These are phyloP conservation scores for Przewalskia tangutica DNA, from an alignment of 257 asterid genomes.

Conservation along the genomic window DNA sequence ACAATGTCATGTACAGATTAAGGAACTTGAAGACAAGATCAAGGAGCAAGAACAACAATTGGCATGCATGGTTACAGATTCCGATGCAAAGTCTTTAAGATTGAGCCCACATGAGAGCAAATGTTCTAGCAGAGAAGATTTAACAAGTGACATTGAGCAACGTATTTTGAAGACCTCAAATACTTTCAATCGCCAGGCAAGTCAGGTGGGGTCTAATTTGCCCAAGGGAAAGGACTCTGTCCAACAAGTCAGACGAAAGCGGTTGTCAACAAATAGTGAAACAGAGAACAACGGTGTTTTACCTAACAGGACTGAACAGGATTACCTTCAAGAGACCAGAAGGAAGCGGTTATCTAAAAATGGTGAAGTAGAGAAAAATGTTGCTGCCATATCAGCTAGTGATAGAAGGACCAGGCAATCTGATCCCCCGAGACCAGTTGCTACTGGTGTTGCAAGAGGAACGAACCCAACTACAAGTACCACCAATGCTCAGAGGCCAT, in stretches of 20 bases:
- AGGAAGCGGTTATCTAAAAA: slow-evolving; percentile 9
- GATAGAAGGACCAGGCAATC: slow-evolving; percentile 50
- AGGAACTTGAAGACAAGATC: slow-evolving; percentile 65
- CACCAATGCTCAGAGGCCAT: slow-evolving; percentile 31
- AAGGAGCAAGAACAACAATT: slow-evolving; percentile 59
- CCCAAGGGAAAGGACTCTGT: slow-evolving; percentile 40
- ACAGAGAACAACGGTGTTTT: slow-evolving; percentile 35
- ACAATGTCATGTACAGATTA: slow-evolving; percentile 27
- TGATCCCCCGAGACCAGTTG: slow-evolving; percentile 45
- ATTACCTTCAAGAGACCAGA: slow-evolving; percentile 3
- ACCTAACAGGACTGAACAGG: slow-evolving; percentile 11
- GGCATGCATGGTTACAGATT: slow-evolving; percentile 17
- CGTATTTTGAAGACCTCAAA: slow-evolving; percentile 52
- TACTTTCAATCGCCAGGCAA: slow-evolving; percentile 26
- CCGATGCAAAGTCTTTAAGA: slow-evolving; percentile 19
- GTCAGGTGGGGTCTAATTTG: slow-evolving; percentile 22
- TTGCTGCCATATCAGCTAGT: slow-evolving; percentile 4
- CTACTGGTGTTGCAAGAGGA: slow-evolving; percentile 33
- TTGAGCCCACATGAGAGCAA: slow-evolving; percentile 38
- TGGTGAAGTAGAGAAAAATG: slow-evolving; percentile 5
- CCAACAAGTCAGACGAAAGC: slow-evolving; percentile 36
- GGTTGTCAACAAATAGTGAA: slow-evolving; percentile 52
- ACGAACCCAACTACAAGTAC: slow-evolving; percentile 30
- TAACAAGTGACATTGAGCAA: slow-evolving; percentile 35
- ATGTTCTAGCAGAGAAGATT: slow-evolving; percentile 26